Evolutionary conservation across 306 rosid species (phyloP).

Genomic region (Echinosophora koreensis): DNA sequence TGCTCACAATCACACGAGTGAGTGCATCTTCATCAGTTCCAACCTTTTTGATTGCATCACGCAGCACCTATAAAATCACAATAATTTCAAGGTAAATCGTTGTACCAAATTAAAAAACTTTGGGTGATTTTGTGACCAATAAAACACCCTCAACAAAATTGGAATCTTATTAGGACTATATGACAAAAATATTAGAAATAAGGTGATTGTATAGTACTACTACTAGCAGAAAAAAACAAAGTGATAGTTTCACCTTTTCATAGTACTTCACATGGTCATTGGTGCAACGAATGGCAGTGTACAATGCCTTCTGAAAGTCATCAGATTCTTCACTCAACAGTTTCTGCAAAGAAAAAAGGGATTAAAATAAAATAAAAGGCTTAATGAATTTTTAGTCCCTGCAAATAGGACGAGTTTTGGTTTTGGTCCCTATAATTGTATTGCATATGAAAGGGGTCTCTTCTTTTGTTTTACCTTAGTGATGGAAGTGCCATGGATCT

Average conservation of each 20-base stretch:
- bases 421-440: too few relatives aligned
- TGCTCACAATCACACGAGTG: conserved; percentile 77
- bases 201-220: background rate
- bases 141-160: background rate
- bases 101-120: background rate
- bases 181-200: background rate
- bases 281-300: conserved; percentile 63
- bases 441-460: background rate
- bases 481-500: conserved; percentile 63
- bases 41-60: conserved; percentile 61
- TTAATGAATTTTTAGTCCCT: too few relatives aligned
- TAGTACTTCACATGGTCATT: conserved; percentile 73
- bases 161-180: background rate
- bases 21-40: conserved; percentile 83
- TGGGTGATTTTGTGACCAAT: background rate
- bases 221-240: background rate
- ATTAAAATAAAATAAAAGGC: conserved; percentile 1
- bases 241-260: conserved; percentile 64
- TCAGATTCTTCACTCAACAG: conserved; percentile 58
- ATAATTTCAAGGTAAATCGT: background rate
- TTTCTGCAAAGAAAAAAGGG: conserved; percentile 45
- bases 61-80: conserved; percentile 51
- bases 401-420: too few relatives aligned
- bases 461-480: conserved; percentile 56
- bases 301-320: conserved; percentile 63